Evolutionary conservation across 306 rosid genomes (phyloP), one percentile per base, ranked within the genome.

Genomic region (Cotoneaster glaucophyllus): DNA sequence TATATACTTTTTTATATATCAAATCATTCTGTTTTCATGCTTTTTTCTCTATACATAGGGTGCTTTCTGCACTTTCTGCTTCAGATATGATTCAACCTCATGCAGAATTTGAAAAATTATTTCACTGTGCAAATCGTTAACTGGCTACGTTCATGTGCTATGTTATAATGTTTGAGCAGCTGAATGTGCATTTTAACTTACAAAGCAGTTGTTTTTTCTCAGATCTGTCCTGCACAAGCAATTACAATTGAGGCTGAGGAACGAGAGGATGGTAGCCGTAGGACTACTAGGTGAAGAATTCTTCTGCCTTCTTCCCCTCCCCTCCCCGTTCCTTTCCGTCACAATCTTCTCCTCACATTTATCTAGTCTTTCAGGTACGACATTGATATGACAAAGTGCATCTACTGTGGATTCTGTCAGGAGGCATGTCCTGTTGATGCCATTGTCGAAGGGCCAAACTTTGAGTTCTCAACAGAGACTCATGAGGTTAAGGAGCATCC

Each of bases 361-460:
- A 19, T 82, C 64, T 44, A 58, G 72, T 52, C 74, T 79, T 87
- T 79, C 88, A 95, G 98, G 91, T 95, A 95, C 58, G 99, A 95
- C 77, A 95, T 95, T 89, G 99, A 95, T 90, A 95, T 95, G 99
- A 95, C 99, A 83, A 95, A 95, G 89, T 95, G 99, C 89, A 95
- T 95, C 85, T 95, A 92, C 77, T 95, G 99, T 85, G 99, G 99
- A 70, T 92, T 95, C 84, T 95, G 99, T 87, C 99, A 95, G 92
- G 99, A 95, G 87, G 99, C 99, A 28, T 95, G 99, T 84, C 99
- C 99, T 24, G 99, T 95, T 78, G 99, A 95, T 86, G 99, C 99
- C 79, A 95, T 95, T 78, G 99, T 95, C 54, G 99, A 95, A 86
- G 99, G 99, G 44, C 99, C 99, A 37, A 95, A 95, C 90, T 95